Percentiles rank a stretch among this genome's conserved stretches.
Conservation (phyloP, 495 filamentous ascomycete genomes). For the Aspergillus nanangensis region DNA sequence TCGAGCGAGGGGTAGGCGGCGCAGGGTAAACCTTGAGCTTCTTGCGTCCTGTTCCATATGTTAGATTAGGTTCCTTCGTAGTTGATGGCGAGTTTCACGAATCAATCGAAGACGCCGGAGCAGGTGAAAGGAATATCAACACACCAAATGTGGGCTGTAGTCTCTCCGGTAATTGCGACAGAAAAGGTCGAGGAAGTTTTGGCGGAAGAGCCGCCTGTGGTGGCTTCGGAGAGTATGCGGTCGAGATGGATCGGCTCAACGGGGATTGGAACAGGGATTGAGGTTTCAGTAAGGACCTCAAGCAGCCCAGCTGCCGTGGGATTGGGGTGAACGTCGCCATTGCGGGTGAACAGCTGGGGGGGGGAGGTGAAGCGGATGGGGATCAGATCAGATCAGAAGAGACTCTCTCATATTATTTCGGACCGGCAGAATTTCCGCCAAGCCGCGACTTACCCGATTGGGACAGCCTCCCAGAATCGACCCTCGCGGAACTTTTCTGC, state of each 20-base stretch:
- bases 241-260: conserved; percentile 36
- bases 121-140: background rate
- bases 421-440: conserved; percentile 42
- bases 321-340: conserved; percentile 58
- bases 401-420: conserved; percentile 9
- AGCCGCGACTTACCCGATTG: conserved; percentile 25
- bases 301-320: conserved; percentile 64
- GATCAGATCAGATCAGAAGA: conserved; percentile 15
- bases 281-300: conserved; percentile 49
- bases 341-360: conserved; percentile 1
- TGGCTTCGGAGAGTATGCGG: conserved; percentile 33
- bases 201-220: conserved; percentile 34
- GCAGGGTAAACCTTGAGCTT: conserved; percentile 51
- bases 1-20: conserved; percentile 38
- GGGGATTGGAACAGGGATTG: conserved; percentile 41
- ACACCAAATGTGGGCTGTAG: conserved; percentile 34
- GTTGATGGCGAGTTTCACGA: background rate
- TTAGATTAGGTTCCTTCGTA: conserved; percentile 13
- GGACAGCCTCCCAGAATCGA: conserved; percentile 9
- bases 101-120: background rate
- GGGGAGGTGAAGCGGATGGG: background rate
- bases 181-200: conserved; percentile 36
- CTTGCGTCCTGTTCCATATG: conserved; percentile 31
- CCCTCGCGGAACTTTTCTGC: conserved; percentile 25
- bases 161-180: conserved; percentile 37